Base-by-base conservation (phyloP, 2,329 filamentous ascomycete species). In the Dissoconium aciculare region DNA sequence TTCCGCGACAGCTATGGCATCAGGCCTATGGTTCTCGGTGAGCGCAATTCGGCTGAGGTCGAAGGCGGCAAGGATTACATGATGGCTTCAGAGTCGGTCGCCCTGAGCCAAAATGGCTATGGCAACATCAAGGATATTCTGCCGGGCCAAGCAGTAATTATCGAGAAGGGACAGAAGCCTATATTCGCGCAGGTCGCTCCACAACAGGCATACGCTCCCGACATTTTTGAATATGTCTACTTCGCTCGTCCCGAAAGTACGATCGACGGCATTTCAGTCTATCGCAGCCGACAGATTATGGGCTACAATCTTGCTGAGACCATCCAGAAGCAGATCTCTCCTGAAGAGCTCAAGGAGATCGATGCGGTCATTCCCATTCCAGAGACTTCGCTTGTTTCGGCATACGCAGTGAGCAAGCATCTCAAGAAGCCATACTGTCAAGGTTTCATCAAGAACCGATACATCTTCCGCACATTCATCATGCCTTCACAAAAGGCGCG, bases 161-260 rank as follows among this genome's bases (percentile, higher is more conserved):
- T 91, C 39, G 65, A 77, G 47, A 91, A 91, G 58, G 81, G 81
- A 24, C 65, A 69, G 29, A 62, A 65, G 32, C 81, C 82, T 1
- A 67, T 75, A 28, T 89, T 85, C 61, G 64, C 67, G 39, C 82
- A 92, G 54, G 73, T 93, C 10, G 70, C 74, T 24, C 58, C 69
- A 36, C 66, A 67, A 43, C 66, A 69, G 44, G 64, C 67, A 11
- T 92, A 92, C 50, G 74, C 78, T 2, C 83, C 83, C 1, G 84
- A 93, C 52, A 78, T 83, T 38, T 89, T 91, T 47, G 81, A 91
- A 56, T 83, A 75, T 41, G 78, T 92, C 35, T 93, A 93, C 59
- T 84, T 92, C 46, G 77, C 81, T 10, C 67, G 84, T 2, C 81
- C 81, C 1, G 84, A 92, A 54, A 76, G 72, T 1, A 65, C 75